Evolutionary conservation across 179 eudicot genomes (phyloP).

Genomic region (Corrigiola litoralis): DNA sequence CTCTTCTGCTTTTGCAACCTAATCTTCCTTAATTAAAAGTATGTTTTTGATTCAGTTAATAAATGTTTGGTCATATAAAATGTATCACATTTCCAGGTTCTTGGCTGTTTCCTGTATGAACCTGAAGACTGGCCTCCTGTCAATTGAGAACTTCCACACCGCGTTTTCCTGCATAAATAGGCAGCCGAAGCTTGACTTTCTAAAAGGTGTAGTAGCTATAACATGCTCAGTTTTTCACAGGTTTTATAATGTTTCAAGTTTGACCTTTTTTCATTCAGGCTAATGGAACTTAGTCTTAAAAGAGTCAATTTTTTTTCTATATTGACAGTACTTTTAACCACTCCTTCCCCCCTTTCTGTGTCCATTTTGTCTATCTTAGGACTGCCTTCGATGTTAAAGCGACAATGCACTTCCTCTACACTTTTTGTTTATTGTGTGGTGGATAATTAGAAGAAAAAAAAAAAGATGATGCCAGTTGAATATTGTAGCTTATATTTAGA

Average conservation of each 20-base stretch:
- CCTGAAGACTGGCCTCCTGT: conserved; percentile 54
- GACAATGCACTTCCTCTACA: no score
- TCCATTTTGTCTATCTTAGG: not conserved
- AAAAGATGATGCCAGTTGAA: no score
- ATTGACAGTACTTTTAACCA: not conserved
- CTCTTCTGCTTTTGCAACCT: not conserved
- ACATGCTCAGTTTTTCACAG: not conserved
- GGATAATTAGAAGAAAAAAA: no score
- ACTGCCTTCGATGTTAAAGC: no score
- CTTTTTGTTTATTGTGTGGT: no score
- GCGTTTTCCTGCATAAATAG: conserved; percentile 53
- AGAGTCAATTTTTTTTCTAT: not conserved
- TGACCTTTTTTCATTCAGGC: not conserved
- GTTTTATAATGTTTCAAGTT: not conserved
- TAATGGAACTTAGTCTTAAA: not conserved
- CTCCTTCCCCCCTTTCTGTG: not conserved
- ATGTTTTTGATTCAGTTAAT: not conserved
- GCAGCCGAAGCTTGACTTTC: conserved; percentile 68
- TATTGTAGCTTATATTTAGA: not conserved
- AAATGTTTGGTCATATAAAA: conserved; percentile 8
- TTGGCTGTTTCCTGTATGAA: conserved; percentile 66
- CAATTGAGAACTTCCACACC: conserved; percentile 61
- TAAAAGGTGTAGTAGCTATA: conserved; percentile 51
- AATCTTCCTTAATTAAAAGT: not conserved
- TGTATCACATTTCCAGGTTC: conserved; percentile 42